phyloP scores from a whole-genome alignment of 169 alveolate genomes.

The Prorocentrum cordatum region DNA sequence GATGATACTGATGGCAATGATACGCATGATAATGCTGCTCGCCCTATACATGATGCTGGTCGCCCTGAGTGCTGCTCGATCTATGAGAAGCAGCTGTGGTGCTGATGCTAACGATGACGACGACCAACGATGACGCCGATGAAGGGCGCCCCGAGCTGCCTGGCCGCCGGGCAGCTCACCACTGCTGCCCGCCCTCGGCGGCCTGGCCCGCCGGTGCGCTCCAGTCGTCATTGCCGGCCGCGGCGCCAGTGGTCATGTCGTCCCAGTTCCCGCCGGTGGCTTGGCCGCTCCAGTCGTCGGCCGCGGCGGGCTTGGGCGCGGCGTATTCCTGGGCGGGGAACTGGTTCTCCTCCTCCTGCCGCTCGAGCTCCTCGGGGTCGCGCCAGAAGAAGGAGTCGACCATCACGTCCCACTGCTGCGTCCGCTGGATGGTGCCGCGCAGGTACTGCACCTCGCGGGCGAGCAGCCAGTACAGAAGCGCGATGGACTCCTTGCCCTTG shows the following conservation, averaged over 20 bases:
- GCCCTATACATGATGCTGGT: too few species aligned
- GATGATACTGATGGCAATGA: too few species aligned
- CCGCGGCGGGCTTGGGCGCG: background rate
- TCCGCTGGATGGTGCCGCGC: slow-evolving; percentile 28
- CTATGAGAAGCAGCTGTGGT: too few species aligned
- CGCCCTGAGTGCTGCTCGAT: too few species aligned
- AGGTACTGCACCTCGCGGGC: slow-evolving; percentile 89
- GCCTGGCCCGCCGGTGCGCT: slow-evolving; percentile 25
- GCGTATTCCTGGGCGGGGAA: too few species aligned
- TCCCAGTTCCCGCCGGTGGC: slow-evolving; percentile 55
- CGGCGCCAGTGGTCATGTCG: slow-evolving; percentile 36
- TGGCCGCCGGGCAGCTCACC: background rate
- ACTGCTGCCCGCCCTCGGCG: background rate
- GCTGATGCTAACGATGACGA: too few species aligned
- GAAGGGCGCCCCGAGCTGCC: too few species aligned
- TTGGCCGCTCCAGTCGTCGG: background rate
- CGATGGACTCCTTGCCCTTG: slow-evolving; percentile 87
- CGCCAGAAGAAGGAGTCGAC: slow-evolving; percentile 75
- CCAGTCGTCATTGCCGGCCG: slow-evolving; percentile 26
- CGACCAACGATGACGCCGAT: too few species aligned
- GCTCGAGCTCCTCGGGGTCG: slow-evolving; percentile 74
- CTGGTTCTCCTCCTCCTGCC: slow-evolving; percentile 71
- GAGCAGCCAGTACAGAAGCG: slow-evolving; percentile 96
- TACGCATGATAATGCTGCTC: too few species aligned
- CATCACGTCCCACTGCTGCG: slow-evolving; percentile 72